phyloP scores from a whole-genome alignment of 768 basidiomycete genomes.

The Leccinum boreale region DNA sequence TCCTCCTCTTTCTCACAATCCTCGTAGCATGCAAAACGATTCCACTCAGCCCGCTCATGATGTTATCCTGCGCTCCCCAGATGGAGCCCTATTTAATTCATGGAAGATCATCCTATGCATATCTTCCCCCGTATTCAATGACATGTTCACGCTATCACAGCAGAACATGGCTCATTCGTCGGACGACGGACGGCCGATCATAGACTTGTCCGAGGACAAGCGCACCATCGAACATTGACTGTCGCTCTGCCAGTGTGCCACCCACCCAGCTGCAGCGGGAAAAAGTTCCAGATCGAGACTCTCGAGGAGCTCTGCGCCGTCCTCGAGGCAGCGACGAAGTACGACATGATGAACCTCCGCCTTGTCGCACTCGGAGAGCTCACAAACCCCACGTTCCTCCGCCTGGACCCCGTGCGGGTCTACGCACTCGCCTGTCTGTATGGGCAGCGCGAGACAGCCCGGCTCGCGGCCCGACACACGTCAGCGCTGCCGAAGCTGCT shows the following conservation, averaged over 20 bases:
- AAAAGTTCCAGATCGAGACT: not conserved
- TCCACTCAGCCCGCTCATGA: slow-evolving; percentile 4
- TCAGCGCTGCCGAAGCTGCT: slow-evolving; percentile 4
- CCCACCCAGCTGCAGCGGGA: not conserved
- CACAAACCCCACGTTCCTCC: not conserved
- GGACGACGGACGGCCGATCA: not conserved
- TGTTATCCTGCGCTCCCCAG: slow-evolving; percentile 15
- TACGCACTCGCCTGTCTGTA: slow-evolving; percentile 16
- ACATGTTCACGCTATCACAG: slow-evolving; percentile 15
- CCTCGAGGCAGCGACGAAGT: slow-evolving; percentile 12
- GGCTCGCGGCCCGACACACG: slow-evolving; percentile 9
- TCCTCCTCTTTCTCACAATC: not conserved
- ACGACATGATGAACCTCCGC: slow-evolving; percentile 12
- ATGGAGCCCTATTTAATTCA: not conserved
- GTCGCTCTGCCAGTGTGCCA: slow-evolving; percentile 8
- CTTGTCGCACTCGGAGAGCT: slow-evolving; percentile 2
- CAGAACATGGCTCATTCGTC: not conserved
- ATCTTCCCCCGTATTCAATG: slow-evolving; percentile 11
- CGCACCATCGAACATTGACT: slow-evolving; percentile 5
- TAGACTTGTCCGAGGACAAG: slow-evolving; percentile 14
- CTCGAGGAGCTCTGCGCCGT: slow-evolving; percentile 3
- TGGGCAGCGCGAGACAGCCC: not conserved
- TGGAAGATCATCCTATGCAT: slow-evolving; percentile 10
- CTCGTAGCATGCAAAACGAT: slow-evolving; percentile 8
- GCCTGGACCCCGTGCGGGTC: not conserved